Evolutionary conservation across 768 basidiomycete species (phyloP).

Genomic region (Lactifluus echinatus): DNA sequence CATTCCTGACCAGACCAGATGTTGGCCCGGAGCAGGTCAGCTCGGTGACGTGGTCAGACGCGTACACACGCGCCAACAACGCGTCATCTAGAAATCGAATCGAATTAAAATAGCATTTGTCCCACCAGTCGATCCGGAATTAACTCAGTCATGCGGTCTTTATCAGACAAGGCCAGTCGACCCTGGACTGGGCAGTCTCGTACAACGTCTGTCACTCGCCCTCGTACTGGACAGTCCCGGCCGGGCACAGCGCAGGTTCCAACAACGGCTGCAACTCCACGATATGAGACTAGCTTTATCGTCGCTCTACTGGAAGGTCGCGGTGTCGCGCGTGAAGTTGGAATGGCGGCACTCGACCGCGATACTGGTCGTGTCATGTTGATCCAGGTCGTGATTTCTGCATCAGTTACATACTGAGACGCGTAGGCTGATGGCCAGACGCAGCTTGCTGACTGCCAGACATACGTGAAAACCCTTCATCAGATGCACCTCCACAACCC

Average conservation of each 20-base stretch:
- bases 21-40: background rate
- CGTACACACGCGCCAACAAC: constrained; percentile 1
- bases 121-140: background rate
- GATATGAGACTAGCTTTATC: constrained; percentile 52
- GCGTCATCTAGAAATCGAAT: background rate
- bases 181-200: constrained; percentile 51
- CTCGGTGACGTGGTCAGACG: background rate
- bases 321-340: constrained; percentile 75
- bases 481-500: constrained; percentile 77
- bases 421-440: background rate
- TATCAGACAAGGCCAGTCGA: constrained; percentile 29
- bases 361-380: constrained; percentile 69
- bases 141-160: constrained; percentile 16
- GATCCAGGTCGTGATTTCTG: constrained; percentile 51
- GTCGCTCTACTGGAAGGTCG: constrained; percentile 69
- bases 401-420: background rate
- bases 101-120: background rate
- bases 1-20: background rate
- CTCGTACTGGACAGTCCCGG: constrained; percentile 36
- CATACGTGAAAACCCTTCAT: constrained; percentile 82
- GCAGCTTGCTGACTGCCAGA: constrained; percentile 78
- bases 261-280: constrained; percentile 51
- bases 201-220: constrained; percentile 24
- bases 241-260: constrained; percentile 48
- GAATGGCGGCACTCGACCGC: constrained; percentile 77